Conservation (phyloP, 2,329 filamentous ascomycete genomes). For the Exophiala alcalophila region DNA sequence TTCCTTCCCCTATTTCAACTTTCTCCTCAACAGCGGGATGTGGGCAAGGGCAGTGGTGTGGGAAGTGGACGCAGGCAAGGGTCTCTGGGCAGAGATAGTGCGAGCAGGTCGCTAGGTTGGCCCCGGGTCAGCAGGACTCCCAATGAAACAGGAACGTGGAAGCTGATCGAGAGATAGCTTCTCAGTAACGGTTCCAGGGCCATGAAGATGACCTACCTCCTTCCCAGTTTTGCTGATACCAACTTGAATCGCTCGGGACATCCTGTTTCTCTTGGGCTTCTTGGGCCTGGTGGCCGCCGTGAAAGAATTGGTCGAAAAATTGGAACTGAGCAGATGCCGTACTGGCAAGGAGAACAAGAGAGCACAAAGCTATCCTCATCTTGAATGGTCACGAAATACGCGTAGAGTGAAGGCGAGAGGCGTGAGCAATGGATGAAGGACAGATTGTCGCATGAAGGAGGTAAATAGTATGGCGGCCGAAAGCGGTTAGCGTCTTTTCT, state of each 20-base stretch:
- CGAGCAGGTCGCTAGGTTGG: slow-evolving; percentile 69
- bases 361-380: too few species aligned
- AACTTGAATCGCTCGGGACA: slow-evolving; percentile 75
- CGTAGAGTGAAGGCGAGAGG: background rate
- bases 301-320: slow-evolving; percentile 98
- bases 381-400: too few species aligned
- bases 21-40: slow-evolving; percentile 76
- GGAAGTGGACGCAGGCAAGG: slow-evolving; percentile 90
- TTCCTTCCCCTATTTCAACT: slow-evolving; percentile 57
- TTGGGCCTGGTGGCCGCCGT: slow-evolving; percentile 52
- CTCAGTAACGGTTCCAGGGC: background rate
- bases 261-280: slow-evolving; percentile 68
- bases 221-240: slow-evolving; percentile 72
- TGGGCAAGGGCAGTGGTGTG: slow-evolving; percentile 93
- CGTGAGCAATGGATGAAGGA: slow-evolving; percentile 1
- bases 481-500: slow-evolving; percentile 8
- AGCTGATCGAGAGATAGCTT: background rate
- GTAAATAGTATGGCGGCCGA: background rate
- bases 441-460: background rate
- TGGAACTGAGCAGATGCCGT: slow-evolving; percentile 75
- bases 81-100: slow-evolving; percentile 95
- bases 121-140: slow-evolving; percentile 10
- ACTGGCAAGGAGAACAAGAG: slow-evolving; percentile 60
- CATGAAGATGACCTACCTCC: slow-evolving; percentile 21
- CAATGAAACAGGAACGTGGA: background rate